Percentiles rank a stretch among this genome's conserved stretches.
Conservation (phyloP, 202 grass and related monocot species). For the Zizania palustris region DNA sequence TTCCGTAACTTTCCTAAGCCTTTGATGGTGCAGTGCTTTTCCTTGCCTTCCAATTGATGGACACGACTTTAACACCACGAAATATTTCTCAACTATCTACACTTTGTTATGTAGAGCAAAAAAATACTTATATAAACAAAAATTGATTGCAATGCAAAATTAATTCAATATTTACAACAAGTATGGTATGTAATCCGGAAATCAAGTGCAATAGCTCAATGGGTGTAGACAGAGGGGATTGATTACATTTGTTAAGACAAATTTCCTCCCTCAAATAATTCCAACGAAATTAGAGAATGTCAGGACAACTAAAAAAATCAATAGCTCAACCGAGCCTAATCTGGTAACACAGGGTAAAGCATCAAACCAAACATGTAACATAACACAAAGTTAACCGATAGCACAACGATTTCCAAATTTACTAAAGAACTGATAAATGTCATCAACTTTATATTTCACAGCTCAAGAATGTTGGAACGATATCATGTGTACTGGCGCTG, state of each 20-base stretch:
- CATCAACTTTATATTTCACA: slow-evolving; percentile 13
- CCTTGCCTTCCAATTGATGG: too few species aligned
- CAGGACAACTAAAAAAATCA: neutral
- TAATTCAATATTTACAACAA: neutral
- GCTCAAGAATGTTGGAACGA: too few species aligned
- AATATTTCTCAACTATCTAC: too few species aligned
- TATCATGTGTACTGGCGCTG: too few species aligned
- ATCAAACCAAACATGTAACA: slow-evolving; percentile 27
- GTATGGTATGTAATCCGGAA: neutral
- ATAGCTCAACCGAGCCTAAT: slow-evolving; percentile 6
- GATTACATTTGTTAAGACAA: neutral
- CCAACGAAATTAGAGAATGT: neutral
- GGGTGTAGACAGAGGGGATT: neutral
- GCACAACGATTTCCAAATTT: neutral
- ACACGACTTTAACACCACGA: too few species aligned
- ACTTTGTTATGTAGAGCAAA: neutral
- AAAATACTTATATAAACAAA: slow-evolving; percentile 21
- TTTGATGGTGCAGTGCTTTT: too few species aligned
- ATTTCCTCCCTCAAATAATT: neutral
- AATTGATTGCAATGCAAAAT: neutral
- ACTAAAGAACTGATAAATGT: neutral
- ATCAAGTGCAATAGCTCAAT: neutral
- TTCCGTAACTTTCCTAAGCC: too few species aligned
- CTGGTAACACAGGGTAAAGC: neutral
- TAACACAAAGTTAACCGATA: slow-evolving; percentile 13